Percentiles rank a stretch among this genome's conserved stretches.
Conservation (phyloP, 495 filamentous ascomycete species). For the Paragyromitra xinjiangensis region DNA sequence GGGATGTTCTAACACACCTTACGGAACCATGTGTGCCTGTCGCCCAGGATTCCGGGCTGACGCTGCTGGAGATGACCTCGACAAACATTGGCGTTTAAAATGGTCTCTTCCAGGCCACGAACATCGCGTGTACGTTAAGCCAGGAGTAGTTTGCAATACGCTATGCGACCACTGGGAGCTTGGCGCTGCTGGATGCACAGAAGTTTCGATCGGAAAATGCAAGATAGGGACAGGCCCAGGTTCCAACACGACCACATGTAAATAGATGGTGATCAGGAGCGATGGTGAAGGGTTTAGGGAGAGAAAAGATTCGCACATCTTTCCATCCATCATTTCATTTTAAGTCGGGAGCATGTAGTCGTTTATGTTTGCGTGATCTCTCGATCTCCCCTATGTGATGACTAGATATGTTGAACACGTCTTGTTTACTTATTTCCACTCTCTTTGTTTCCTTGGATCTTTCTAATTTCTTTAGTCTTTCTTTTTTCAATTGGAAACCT, state of each 20-base stretch:
- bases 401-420: too few relatives aligned
- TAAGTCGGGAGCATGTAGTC: background rate
- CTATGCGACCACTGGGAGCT: slow-evolving; percentile 39
- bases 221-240: background rate
- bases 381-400: background rate
- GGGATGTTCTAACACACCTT: slow-evolving; percentile 42
- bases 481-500: too few relatives aligned
- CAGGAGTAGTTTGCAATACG: slow-evolving; percentile 40
- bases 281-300: background rate
- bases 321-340: background rate
- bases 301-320: background rate
- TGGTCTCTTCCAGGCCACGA: slow-evolving; percentile 39
- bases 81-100: slow-evolving; percentile 38
- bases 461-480: too few relatives aligned
- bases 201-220: slow-evolving; percentile 37
- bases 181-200: slow-evolving; percentile 35
- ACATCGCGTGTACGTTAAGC: slow-evolving; percentile 47
- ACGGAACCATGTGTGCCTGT: slow-evolving; percentile 46
- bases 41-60: slow-evolving; percentile 40
- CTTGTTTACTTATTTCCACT: too few relatives aligned
- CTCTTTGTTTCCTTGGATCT: too few relatives aligned
- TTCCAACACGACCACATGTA: background rate
- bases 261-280: background rate
- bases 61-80: slow-evolving; percentile 11
- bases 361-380: background rate